Percentiles rank a stretch among this genome's conserved stretches.
These are phyloP conservation scores for Blastocystis sp. DNA, from an alignment of 352 stramenopile species.

Conservation along the genomic window DNA sequence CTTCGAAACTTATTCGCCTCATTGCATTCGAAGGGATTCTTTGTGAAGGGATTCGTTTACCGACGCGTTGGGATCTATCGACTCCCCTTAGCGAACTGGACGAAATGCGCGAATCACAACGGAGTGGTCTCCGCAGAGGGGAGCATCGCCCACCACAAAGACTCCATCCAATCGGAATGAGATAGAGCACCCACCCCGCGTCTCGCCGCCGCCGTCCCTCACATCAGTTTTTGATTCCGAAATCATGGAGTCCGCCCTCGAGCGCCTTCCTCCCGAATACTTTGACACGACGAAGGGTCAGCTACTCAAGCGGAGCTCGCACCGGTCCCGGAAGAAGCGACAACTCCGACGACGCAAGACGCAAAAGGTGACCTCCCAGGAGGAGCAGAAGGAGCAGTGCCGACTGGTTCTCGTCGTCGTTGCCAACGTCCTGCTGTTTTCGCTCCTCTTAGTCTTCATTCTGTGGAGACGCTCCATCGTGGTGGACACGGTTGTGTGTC, in stretches of 20 bases:
- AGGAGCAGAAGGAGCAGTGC: not conserved
- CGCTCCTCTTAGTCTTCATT: not conserved
- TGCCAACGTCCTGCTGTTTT: not conserved
- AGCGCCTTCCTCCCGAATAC: slow-evolving; percentile 40
- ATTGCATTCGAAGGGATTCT: slow-evolving; percentile 33
- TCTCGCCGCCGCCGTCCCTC: not conserved
- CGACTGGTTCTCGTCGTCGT: not conserved
- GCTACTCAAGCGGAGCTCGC: not conserved
- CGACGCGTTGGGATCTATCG: too few relatives aligned
- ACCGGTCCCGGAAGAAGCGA: not conserved
- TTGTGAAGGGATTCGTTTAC: not conserved
- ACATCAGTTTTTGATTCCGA: not conserved
- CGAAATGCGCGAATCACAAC: too few relatives aligned
- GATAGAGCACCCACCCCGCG: not conserved
- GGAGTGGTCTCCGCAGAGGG: too few relatives aligned
- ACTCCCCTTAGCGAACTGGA: too few relatives aligned
- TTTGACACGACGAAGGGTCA: slow-evolving; percentile 17
- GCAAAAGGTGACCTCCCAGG: not conserved
- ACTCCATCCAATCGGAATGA: too few relatives aligned
- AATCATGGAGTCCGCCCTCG: slow-evolving; percentile 6
- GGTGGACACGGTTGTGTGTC: slow-evolving; percentile 6
- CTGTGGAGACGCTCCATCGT: not conserved
- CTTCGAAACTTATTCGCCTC: slow-evolving; percentile 15
- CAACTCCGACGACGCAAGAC: not conserved
- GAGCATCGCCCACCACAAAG: too few relatives aligned